Conservation (phyloP, 805 yeast species). For the Kodamaea restingae region DNA sequence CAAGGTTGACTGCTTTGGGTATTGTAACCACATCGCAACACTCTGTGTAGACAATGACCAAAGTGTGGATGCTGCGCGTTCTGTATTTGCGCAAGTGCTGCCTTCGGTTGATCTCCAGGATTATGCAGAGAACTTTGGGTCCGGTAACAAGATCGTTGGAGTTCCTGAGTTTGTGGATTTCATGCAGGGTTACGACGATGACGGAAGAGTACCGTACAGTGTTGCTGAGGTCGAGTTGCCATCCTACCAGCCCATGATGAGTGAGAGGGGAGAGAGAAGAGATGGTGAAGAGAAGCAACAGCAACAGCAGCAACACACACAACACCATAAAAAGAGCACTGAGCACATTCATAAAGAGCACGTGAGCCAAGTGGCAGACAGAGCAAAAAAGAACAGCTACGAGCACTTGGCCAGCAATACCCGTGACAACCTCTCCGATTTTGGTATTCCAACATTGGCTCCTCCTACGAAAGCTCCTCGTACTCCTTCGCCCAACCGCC, state of each 20-base stretch:
- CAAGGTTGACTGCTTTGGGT: conserved; percentile 73
- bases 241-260: conserved; percentile 25
- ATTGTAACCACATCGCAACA: conserved; percentile 67
- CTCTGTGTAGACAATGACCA: conserved; percentile 77
- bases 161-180: conserved; percentile 66
- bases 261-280: neutral
- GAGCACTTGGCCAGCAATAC: too few relatives aligned
- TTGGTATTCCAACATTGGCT: neutral
- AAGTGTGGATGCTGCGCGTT: conserved; percentile 66
- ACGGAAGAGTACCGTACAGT: conserved; percentile 13
- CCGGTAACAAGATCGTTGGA: conserved; percentile 58
- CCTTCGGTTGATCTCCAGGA: conserved; percentile 53
- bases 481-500: neutral
- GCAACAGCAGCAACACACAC: neutral
- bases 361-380: too few relatives aligned
- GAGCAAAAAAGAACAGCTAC: too few relatives aligned
- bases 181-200: conserved; percentile 30
- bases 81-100: conserved; percentile 63
- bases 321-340: too few relatives aligned
- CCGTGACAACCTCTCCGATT: too few relatives aligned
- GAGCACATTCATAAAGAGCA: too few relatives aligned
- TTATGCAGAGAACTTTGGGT: conserved; percentile 53
- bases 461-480: neutral
- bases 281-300: neutral
- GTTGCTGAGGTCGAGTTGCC: conserved; percentile 32